phyloP scores from a whole-genome alignment of 106 monocot genomes.

The Gastrodia elata region DNA sequence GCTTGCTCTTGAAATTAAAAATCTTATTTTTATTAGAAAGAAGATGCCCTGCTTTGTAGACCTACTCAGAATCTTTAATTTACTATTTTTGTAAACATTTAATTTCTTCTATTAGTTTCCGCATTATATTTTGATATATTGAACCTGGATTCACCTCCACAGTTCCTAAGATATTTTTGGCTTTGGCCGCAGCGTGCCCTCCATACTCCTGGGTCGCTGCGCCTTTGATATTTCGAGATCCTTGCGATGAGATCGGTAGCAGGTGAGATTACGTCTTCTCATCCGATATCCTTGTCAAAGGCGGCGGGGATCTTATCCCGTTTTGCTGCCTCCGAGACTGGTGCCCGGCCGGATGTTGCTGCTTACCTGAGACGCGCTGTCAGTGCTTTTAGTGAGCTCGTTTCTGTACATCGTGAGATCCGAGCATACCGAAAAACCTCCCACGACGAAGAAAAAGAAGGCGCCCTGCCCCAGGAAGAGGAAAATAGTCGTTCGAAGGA shows the following conservation, averaged over 20 bases:
- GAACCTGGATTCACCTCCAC: too few relatives aligned
- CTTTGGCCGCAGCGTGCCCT: too few relatives aligned
- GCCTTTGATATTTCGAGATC: too few relatives aligned
- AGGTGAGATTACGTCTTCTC: constrained; percentile 24
- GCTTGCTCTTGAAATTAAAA: too few relatives aligned
- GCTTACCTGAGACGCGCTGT: constrained; percentile 32
- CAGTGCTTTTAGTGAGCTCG: constrained; percentile 36
- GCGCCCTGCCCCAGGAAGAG: neutral
- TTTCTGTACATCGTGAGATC: constrained; percentile 18
- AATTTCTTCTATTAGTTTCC: too few relatives aligned
- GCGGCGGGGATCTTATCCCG: constrained; percentile 26
- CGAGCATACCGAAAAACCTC: neutral
- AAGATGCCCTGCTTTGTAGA: too few relatives aligned
- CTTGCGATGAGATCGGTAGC: constrained; percentile 41
- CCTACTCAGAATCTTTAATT: too few relatives aligned
- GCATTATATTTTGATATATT: too few relatives aligned
- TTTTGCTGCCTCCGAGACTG: constrained; percentile 28
- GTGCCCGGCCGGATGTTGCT: constrained; percentile 20
- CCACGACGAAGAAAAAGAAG: neutral
- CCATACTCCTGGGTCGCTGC: too few relatives aligned
- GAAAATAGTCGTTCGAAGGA: neutral
- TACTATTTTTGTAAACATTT: too few relatives aligned
- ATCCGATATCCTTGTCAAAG: constrained; percentile 27
- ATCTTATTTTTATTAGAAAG: too few relatives aligned
- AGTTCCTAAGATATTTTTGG: too few relatives aligned